phyloP scores from a whole-genome alignment of 2,329 filamentous ascomycete genomes.

The Colletotrichum costaricense region DNA sequence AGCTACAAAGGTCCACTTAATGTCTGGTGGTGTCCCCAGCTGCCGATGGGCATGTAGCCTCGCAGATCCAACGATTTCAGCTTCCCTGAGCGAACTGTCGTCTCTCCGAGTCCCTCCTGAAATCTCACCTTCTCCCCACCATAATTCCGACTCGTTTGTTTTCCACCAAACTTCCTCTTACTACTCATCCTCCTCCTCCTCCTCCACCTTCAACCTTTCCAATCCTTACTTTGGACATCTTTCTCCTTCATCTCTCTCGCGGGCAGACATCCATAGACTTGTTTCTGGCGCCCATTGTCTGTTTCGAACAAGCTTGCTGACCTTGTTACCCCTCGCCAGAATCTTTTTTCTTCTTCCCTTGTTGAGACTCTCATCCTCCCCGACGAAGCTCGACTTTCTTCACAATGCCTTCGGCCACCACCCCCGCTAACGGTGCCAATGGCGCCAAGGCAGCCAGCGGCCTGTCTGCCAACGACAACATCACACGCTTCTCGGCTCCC shows the following conservation, averaged over 20 bases:
- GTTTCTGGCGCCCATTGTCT: constrained; percentile 34
- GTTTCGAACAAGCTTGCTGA: constrained; percentile 36
- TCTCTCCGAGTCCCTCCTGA: constrained; percentile 34
- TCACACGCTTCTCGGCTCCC: constrained; percentile 93
- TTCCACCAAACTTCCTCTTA: constrained; percentile 33
- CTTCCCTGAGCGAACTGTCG: constrained; percentile 36
- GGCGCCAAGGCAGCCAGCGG: constrained; percentile 58
- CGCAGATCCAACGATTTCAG: constrained; percentile 39
- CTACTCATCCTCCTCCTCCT: constrained; percentile 25
- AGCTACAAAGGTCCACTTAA: constrained; percentile 37
- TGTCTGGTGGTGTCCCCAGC: constrained; percentile 39
- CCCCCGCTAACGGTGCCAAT: constrained; percentile 59
- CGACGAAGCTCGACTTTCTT: constrained; percentile 37
- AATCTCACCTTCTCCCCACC: constrained; percentile 37
- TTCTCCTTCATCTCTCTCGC: constrained; percentile 5
- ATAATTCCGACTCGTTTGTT: constrained; percentile 33
- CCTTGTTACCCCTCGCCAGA: constrained; percentile 36
- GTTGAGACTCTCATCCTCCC: constrained; percentile 29
- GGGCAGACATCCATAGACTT: constrained; percentile 30
- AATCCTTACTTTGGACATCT: constrained; percentile 30
- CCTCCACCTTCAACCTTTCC: constrained; percentile 25
- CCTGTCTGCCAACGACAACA: constrained; percentile 95
- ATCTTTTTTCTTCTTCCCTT: constrained; percentile 31
- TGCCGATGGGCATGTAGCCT: constrained; percentile 37
- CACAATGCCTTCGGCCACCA: constrained; percentile 63